Base-by-base conservation (phyloP, 2,329 filamentous ascomycete species). In the Aspergillus oerlinghausenensis region DNA sequence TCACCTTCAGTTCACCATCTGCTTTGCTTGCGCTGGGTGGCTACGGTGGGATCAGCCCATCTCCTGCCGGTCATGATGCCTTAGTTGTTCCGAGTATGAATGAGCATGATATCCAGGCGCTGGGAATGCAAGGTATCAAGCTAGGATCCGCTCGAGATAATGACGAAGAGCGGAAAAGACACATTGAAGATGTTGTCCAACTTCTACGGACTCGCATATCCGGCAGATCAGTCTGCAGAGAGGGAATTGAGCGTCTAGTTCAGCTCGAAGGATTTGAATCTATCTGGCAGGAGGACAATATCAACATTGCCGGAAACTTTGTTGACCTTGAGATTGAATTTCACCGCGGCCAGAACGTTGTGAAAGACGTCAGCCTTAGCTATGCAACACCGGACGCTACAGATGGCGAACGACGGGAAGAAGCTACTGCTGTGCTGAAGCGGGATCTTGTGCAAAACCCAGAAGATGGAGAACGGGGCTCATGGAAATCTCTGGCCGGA, bases 241-340 rank as follows among this genome's bases (percentile, higher is more conserved):
- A 78, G 51, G 71, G 73, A 0, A 67, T 79, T 28, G 75, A 79
- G 58, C 68, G 75, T 50, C 53, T 79, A 23, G 74, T 71, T 23
- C 68, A 71, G 51, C 63, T 79, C 1, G 74, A 78, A 56, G 76
- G 75, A 2, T 77, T 79, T 32, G 75, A 77, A 51, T 77, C 75
- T 14, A 73, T 78, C 45, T 78, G 75, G 75, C 75, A 78, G 58
- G 75, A 78, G 17, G 73, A 79, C 45, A 74, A 71, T 57, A 67
- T 79, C 48, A 78, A 70, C 50, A 77, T 79, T 58, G 77, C 76
- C 7, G 77, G 77, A 4, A 76, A 78, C 49, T 74, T 73, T 54
- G 76, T 79, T 32, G 77, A 79, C 52, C 65, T 79, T 17, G 77
- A 79, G 56, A 75, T 79, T 50, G 74, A 75, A 47, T 79, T 79